A percentile compares a stretch with the other conserved stretches of the same genome.
Conservation (phyloP, 2,329 filamentous ascomycete genomes). For the Aspergillaceae sp. region DNA sequence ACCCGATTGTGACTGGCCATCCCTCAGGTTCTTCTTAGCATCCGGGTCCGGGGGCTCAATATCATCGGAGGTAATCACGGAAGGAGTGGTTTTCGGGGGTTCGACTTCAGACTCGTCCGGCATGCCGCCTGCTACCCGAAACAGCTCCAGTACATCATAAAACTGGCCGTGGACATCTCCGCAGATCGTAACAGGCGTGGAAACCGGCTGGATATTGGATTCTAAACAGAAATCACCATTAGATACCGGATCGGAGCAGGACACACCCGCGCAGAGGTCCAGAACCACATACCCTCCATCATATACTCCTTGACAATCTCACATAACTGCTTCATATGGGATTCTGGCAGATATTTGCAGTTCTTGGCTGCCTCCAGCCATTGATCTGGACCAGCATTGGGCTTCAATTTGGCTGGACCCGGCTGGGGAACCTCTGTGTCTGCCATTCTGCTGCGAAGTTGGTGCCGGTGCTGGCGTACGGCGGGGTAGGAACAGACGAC, state of each 20-base stretch:
- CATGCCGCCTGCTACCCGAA: conserved; percentile 94
- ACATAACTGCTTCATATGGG: conserved; percentile 96
- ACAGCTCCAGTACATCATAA: conserved; percentile 94
- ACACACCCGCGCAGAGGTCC: too few relatives aligned
- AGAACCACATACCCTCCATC: conserved; percentile 68
- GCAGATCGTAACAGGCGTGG: conserved; percentile 91
- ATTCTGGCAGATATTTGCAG: conserved; percentile 92
- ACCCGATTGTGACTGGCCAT: conserved; percentile 5
- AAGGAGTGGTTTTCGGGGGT: conserved; percentile 58
- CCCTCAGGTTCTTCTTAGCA: conserved; percentile 72
- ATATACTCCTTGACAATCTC: conserved; percentile 98
- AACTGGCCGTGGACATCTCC: conserved; percentile 99
- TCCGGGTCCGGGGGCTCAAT: conserved; percentile 87
- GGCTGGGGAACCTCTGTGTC: conserved; percentile 68
- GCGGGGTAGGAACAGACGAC: background rate
- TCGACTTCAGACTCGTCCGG: conserved; percentile 70
- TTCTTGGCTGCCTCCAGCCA: conserved; percentile 96
- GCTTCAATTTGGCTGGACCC: conserved; percentile 74
- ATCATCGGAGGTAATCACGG: conserved; percentile 79
- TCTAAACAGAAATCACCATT: conserved; percentile 45
- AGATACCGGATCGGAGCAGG: background rate
- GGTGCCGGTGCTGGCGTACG: conserved; percentile 4
- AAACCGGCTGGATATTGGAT: conserved; percentile 97
- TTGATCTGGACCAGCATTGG: conserved; percentile 81
- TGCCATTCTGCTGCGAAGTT: conserved; percentile 21